Base-by-base conservation (phyloP, 805 yeast species). In the Yarrowia sp. region DNA sequence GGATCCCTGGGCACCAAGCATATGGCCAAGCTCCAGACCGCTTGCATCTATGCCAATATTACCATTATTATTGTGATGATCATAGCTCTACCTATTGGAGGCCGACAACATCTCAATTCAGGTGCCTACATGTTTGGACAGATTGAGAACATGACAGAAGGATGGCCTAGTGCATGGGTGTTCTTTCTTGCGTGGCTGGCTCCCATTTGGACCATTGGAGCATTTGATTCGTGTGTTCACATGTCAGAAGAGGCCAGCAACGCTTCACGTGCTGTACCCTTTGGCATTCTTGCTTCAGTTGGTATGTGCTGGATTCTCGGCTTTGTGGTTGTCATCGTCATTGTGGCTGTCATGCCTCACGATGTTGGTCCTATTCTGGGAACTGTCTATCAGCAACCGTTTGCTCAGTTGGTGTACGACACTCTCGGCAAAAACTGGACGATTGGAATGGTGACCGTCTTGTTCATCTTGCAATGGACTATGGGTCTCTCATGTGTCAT, bases 141-240 rank as follows among this genome's bases (percentile, higher is more conserved):
- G 40, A 11, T 50, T n/a, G 41, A 50, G 32, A 50, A 50, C 41
- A 16, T 50, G 41, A 35, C 56, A 4, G 41, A n/a, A 7, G 56
- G 56, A 1, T 50, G 56, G 56, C 56, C 56, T 4, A 35, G n/a
- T n/a, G 56, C 56, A 4, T 50, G 56, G 56, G 56, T 50, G 2
- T 50, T 50, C 8, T 35, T 50, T 35, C 56, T 50, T 26, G 22
- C 56, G 9, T 50, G 56, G 56, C 8, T 50, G 56, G 56, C 56
- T 10, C 56, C 56, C 15, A 36, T 50, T 15, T 50, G 56, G 56
- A 50, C 56, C 22, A 50, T 50, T 50, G 56, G 56, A 35, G 56
- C 56, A 26, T 50, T 50, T 12, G 56, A 50, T 8, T 50, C 56
- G 10, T 50, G 56, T 5, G 56, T 50, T n/a, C 56, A 50, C 41